phyloP scores from a whole-genome alignment of 78 protist genomes.

The Protostelium mycophagum region DNA sequence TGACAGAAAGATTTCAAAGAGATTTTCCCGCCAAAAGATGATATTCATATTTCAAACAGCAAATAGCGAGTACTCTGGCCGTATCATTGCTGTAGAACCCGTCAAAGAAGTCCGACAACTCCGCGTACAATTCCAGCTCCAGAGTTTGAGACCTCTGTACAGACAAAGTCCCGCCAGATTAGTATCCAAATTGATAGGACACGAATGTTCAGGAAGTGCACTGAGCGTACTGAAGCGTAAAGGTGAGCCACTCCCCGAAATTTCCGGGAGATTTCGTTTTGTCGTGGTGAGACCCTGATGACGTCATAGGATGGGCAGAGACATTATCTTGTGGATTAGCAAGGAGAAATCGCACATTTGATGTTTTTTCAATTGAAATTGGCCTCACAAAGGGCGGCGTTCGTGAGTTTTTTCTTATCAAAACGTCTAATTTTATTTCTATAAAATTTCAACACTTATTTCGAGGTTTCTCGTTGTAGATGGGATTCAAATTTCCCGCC shows the following conservation, averaged over 20 bases:
- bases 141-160: neutral
- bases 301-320: neutral
- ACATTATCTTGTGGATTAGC: neutral
- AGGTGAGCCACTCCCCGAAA: neutral
- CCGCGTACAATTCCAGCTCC: neutral
- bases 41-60: neutral
- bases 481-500: neutral
- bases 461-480: neutral
- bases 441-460: neutral
- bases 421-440: neutral
- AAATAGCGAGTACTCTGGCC: neutral
- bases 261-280: neutral
- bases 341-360: neutral
- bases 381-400: neutral
- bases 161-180: neutral
- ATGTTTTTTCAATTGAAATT: neutral
- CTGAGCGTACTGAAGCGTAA: neutral
- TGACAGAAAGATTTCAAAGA: too few relatives aligned
- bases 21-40: neutral
- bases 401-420: neutral
- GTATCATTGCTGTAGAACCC: neutral
- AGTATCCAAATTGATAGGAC: neutral
- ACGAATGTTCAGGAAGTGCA: neutral
- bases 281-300: neutral
- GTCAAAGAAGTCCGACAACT: neutral